Evolutionary conservation across 345 rosid genomes (phyloP).

Genomic region (Boechera retrofracta): DNA sequence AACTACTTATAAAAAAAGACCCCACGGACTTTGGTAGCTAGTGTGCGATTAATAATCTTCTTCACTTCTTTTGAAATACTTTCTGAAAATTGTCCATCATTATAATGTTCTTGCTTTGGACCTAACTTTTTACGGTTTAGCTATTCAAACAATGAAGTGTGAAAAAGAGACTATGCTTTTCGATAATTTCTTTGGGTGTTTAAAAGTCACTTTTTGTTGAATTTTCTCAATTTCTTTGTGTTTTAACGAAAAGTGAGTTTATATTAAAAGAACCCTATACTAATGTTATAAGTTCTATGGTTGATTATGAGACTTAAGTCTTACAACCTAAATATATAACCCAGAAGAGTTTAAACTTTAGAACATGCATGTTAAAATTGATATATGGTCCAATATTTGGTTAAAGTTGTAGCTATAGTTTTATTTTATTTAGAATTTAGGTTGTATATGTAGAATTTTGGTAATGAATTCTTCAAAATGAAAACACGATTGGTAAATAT

Average conservation of each 20-base stretch:
- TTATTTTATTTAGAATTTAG: neutral
- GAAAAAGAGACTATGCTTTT: conserved; percentile 39
- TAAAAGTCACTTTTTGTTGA: conserved; percentile 49
- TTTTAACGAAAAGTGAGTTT: conserved; percentile 10
- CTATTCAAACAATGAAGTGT: conserved; percentile 40
- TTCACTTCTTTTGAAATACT: conserved; percentile 33
- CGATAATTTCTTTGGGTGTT: conserved; percentile 22
- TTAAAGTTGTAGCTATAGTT: neutral
- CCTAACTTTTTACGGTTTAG: conserved; percentile 37
- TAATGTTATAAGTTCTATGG: neutral
- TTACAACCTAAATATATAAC: neutral
- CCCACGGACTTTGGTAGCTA: conserved; percentile 33
- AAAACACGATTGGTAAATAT: neutral
- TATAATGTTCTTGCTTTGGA: conserved; percentile 35
- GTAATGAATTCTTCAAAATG: neutral
- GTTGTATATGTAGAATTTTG: neutral
- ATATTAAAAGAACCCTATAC: neutral
- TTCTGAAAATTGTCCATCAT: conserved; percentile 36
- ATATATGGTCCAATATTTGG: neutral
- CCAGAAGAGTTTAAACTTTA: neutral
- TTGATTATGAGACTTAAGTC: neutral
- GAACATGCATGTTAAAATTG: neutral
- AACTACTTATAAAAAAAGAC: conserved; percentile 23
- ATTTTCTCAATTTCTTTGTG: conserved; percentile 11
- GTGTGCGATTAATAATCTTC: conserved; percentile 26